Evolutionary conservation across 2,329 filamentous ascomycete species (phyloP).

Genomic region (Venturia pyrina): DNA sequence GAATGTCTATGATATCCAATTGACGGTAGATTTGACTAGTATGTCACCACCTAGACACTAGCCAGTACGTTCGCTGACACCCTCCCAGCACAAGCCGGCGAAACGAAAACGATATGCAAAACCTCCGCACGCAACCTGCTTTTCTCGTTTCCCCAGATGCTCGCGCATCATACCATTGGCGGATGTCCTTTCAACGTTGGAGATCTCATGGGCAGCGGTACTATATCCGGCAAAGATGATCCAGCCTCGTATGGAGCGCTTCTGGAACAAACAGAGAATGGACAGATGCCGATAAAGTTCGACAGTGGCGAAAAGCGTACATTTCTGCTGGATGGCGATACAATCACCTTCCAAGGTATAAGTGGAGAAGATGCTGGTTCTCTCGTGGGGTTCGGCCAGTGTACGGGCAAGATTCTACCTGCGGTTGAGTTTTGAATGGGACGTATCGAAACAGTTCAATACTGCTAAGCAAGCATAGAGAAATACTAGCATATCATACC

Average conservation of each 20-base stretch:
- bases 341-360: slow-evolving; percentile 38
- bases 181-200: slow-evolving; percentile 66
- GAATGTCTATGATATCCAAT: slow-evolving; percentile 57
- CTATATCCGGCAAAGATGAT: slow-evolving; percentile 57
- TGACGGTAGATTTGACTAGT: slow-evolving; percentile 51
- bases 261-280: slow-evolving; percentile 61
- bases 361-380: slow-evolving; percentile 52
- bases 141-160: slow-evolving; percentile 52
- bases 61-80: slow-evolving; percentile 15
- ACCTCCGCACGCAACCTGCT: slow-evolving; percentile 10
- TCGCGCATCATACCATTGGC: slow-evolving; percentile 14
- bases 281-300: slow-evolving; percentile 54
- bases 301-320: slow-evolving; percentile 55
- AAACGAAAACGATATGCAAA: slow-evolving; percentile 42
- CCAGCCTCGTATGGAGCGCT: slow-evolving; percentile 61
- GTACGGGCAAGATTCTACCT: slow-evolving; percentile 51
- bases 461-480: background rate
- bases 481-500: too few species aligned
- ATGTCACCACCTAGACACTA: slow-evolving; percentile 19
- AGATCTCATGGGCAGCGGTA: slow-evolving; percentile 69
- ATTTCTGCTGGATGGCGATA: slow-evolving; percentile 68
- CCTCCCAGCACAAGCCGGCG: slow-evolving; percentile 32
- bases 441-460: background rate
- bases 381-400: slow-evolving; percentile 71
- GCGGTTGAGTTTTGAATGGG: slow-evolving; percentile 20